These are phyloP conservation scores for Cylindrotheca fusiformis DNA, from an alignment of 108 stramenopile genomes.

Conservation along the genomic window DNA sequence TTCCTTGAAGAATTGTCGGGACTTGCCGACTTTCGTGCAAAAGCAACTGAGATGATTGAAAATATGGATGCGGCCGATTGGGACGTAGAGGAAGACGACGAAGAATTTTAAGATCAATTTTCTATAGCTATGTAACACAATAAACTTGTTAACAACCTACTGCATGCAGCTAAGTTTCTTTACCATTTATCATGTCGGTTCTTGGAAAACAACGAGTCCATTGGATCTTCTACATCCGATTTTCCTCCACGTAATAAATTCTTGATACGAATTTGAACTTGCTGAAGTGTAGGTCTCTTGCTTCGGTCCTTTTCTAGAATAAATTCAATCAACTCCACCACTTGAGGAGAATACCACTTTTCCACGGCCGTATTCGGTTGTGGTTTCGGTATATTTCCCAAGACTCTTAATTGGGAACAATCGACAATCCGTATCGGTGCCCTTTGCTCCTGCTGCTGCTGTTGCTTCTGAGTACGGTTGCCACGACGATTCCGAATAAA, in stretches of 20 bases:
- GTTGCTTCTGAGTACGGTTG: constrained; percentile 19
- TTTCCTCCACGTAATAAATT: constrained; percentile 6
- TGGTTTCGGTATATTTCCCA: constrained; percentile 36
- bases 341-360: constrained; percentile 39
- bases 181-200: neutral
- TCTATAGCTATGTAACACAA: neutral
- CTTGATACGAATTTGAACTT: constrained; percentile 20
- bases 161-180: neutral
- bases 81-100: constrained; percentile 20
- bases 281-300: constrained; percentile 27
- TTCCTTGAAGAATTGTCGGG: constrained; percentile 78
- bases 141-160: neutral
- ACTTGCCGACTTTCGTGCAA: constrained; percentile 54
- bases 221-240: constrained; percentile 9
- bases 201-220: neutral
- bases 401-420: constrained; percentile 50
- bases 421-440: constrained; percentile 44
- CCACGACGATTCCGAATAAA: constrained; percentile 23
- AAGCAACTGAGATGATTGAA: constrained; percentile 35
- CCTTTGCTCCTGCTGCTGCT: neutral
- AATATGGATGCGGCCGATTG: constrained; percentile 28
- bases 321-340: constrained; percentile 20
- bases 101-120: constrained; percentile 1
- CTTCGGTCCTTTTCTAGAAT: constrained; percentile 33
- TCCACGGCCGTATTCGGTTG: constrained; percentile 7